phyloP scores from a whole-genome alignment of 176 grass and related monocot species.

The Oryza coarctata region DNA sequence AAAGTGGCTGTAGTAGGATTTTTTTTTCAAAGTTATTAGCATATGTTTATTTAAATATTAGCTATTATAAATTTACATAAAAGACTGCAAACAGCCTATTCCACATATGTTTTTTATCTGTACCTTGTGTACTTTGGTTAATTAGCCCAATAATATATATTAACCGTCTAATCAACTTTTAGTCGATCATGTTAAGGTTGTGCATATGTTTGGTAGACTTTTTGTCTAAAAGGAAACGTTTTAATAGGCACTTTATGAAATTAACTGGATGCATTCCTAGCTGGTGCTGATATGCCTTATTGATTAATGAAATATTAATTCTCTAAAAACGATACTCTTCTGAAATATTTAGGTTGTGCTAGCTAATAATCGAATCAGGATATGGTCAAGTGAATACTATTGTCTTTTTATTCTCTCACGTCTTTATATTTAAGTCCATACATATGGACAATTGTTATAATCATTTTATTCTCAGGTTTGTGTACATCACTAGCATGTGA shows the following conservation, averaged over 20 bases:
- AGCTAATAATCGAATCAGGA: neutral
- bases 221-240: neutral
- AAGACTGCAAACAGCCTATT: neutral
- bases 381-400: neutral
- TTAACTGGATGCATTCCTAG: neutral
- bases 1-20: too few relatives aligned
- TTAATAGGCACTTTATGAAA: neutral
- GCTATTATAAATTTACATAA: too few relatives aligned
- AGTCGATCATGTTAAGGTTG: constrained; percentile 4
- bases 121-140: neutral
- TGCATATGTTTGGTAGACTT: neutral
- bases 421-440: neutral
- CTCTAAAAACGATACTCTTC: neutral
- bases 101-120: neutral
- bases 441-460: neutral
- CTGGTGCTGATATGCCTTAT: neutral
- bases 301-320: neutral
- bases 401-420: neutral
- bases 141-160: neutral
- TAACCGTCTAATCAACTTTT: neutral
- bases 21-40: too few relatives aligned
- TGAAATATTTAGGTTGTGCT: neutral
- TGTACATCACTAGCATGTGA: neutral
- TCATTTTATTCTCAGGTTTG: neutral
- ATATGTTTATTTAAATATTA: too few relatives aligned